These are phyloP conservation scores for Diaporthe citrichinensis DNA, from an alignment of 2,329 filamentous ascomycete genomes.

Conservation along the genomic window DNA sequence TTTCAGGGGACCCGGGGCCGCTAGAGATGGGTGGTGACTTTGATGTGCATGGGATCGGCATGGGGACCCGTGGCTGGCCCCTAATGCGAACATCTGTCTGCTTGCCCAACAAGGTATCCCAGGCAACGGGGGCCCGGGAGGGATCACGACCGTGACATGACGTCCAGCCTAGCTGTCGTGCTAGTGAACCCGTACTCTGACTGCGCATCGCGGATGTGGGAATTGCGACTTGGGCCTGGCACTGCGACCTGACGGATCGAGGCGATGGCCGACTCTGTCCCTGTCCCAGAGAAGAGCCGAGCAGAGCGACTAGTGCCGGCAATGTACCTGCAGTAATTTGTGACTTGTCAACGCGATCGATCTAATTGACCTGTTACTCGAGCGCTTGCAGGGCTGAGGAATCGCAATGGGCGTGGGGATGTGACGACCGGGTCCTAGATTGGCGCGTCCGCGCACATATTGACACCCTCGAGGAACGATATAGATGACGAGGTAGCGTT, in stretches of 20 bases:
- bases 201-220: not conserved
- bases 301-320: slow-evolving; percentile 12
- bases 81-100: slow-evolving; percentile 32
- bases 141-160: slow-evolving; percentile 21
- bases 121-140: slow-evolving; percentile 7
- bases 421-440: not conserved
- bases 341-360: slow-evolving; percentile 32
- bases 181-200: slow-evolving; percentile 8
- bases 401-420: not conserved
- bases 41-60: slow-evolving; percentile 30
- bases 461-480: slow-evolving; percentile 15
- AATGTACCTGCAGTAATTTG: slow-evolving; percentile 28
- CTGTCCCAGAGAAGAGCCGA: not conserved
- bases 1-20: slow-evolving; percentile 30
- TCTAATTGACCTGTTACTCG: slow-evolving; percentile 4
- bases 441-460: slow-evolving; percentile 20
- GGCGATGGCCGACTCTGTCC: not conserved
- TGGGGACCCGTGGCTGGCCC: slow-evolving; percentile 27
- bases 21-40: slow-evolving; percentile 22
- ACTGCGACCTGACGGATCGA: not conserved
- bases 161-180: not conserved
- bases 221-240: not conserved
- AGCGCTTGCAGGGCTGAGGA: slow-evolving; percentile 21
- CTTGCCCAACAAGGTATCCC: slow-evolving; percentile 3
- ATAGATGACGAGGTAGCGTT: slow-evolving; percentile 1